These are phyloP conservation scores for Kuraishia borneana DNA, from an alignment of 805 yeast genomes.

Conservation along the genomic window DNA sequence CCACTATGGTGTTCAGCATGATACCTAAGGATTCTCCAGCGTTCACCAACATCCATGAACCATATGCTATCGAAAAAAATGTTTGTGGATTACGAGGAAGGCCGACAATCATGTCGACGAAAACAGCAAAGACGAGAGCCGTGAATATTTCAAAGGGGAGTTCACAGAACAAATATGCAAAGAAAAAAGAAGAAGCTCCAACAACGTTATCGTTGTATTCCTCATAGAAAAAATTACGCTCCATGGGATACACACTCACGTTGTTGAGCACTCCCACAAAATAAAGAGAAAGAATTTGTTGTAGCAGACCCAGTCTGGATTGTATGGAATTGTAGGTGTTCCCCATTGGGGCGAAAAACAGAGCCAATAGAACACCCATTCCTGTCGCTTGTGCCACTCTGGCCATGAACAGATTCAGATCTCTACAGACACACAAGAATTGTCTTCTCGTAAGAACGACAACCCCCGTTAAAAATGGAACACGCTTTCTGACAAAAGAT, in stretches of 20 bases:
- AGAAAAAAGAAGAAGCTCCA: constrained; percentile 51
- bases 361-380: constrained; percentile 51
- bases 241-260: constrained; percentile 63
- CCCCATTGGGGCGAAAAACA: constrained; percentile 55
- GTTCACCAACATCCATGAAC: constrained; percentile 41
- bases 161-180: constrained; percentile 48
- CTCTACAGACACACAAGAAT: constrained; percentile 30
- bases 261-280: constrained; percentile 76
- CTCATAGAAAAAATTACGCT: constrained; percentile 65
- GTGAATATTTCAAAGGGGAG: constrained; percentile 59
- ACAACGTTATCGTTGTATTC: constrained; percentile 69
- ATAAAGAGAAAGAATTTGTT: constrained; percentile 61
- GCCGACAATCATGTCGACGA: constrained; percentile 63
- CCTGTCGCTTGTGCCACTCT: constrained; percentile 55
- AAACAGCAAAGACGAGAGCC: constrained; percentile 43
- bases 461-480: constrained; percentile 21
- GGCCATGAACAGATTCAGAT: constrained; percentile 49
- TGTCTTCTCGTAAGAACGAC: constrained; percentile 24
- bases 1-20: constrained; percentile 60
- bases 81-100: constrained; percentile 55
- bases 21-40: constrained; percentile 85
- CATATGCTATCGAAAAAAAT: constrained; percentile 54
- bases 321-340: constrained; percentile 39
- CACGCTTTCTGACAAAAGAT: constrained; percentile 18
- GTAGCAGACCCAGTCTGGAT: constrained; percentile 66